Percentiles rank a stretch among this genome's conserved stretches.
These are phyloP conservation scores for Dimocarpus longan DNA, from an alignment of 345 rosid species.

Conservation along the genomic window DNA sequence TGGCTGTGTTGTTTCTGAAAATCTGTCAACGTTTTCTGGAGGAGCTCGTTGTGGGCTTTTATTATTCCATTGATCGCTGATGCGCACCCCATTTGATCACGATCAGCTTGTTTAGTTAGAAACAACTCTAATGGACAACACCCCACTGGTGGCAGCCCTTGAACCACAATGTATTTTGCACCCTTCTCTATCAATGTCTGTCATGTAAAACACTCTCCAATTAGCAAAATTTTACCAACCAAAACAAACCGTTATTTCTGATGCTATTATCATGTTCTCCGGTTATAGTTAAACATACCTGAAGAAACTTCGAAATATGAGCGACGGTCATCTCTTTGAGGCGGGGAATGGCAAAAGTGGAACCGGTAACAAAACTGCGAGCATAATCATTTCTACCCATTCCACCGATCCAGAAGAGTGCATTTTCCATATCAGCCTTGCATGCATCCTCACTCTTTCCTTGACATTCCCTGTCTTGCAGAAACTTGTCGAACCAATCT, in stretches of 20 bases:
- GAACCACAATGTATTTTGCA: constrained; percentile 44
- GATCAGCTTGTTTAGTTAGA: constrained; percentile 13
- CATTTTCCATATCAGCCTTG: constrained; percentile 12
- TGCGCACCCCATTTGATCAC: constrained; percentile 39
- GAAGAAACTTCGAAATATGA: constrained; percentile 28
- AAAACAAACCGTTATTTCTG: not conserved
- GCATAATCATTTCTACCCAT: constrained; percentile 46
- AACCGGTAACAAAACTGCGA: constrained; percentile 28
- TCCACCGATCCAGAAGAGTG: constrained; percentile 51
- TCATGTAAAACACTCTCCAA: not conserved
- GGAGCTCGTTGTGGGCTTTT: constrained; percentile 40
- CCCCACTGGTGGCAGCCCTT: constrained; percentile 50
- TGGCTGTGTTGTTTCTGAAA: constrained; percentile 8
- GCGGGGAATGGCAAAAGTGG: not conserved
- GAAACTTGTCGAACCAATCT: constrained; percentile 45
- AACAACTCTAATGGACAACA: constrained; percentile 38
- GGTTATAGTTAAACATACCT: constrained; percentile 24
- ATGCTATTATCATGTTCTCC: not conserved
- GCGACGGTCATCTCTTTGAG: constrained; percentile 25
- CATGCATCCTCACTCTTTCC: constrained; percentile 15
- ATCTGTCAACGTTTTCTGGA: constrained; percentile 30
- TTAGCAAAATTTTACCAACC: not conserved
- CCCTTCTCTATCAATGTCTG: constrained; percentile 42
- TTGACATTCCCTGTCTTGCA: not conserved
- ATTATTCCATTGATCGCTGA: constrained; percentile 26